Evolutionary conservation across 441 rosid genomes (phyloP).

Genomic region (Melastoma candidum): DNA sequence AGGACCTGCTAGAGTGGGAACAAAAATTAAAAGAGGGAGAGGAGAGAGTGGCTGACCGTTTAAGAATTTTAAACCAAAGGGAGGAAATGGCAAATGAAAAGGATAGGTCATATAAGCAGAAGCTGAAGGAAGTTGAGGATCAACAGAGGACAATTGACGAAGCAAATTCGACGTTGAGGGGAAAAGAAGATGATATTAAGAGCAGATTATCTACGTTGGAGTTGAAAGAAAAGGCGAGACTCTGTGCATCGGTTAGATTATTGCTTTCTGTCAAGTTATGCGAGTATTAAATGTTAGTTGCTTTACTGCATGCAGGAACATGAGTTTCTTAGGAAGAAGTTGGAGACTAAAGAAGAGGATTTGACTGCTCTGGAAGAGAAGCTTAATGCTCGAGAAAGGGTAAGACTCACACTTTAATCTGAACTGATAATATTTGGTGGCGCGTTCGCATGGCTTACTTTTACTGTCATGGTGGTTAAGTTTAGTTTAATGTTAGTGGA

Average conservation of each 20-base stretch:
- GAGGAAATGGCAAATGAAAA: constrained; percentile 88
- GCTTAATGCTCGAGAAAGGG: constrained; percentile 76
- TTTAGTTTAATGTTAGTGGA: too few relatives aligned
- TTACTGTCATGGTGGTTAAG: too few relatives aligned
- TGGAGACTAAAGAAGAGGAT: constrained; percentile 62
- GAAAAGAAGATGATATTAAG: constrained; percentile 60
- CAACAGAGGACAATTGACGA: constrained; percentile 65
- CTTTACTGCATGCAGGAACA: constrained; percentile 41
- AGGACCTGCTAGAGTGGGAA: constrained; percentile 93
- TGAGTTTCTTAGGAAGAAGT: constrained; percentile 39
- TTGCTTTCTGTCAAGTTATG: not conserved
- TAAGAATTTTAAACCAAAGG: constrained; percentile 68
- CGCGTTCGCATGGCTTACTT: not conserved
- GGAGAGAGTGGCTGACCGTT: constrained; percentile 72
- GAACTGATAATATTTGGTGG: not conserved
- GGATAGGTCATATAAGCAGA: constrained; percentile 57
- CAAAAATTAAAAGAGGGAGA: constrained; percentile 77
- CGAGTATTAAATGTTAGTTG: constrained; percentile 6
- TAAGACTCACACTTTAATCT: constrained; percentile 20
- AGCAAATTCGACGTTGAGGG: constrained; percentile 41
- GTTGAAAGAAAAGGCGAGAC: constrained; percentile 54
- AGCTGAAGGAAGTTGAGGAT: constrained; percentile 77
- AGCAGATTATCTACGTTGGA: constrained; percentile 46
- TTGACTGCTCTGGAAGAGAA: constrained; percentile 54
- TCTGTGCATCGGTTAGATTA: constrained; percentile 8